These are phyloP conservation scores for Neonectria sp. DNA, from an alignment of 2,329 filamentous ascomycete species.

Conservation along the genomic window DNA sequence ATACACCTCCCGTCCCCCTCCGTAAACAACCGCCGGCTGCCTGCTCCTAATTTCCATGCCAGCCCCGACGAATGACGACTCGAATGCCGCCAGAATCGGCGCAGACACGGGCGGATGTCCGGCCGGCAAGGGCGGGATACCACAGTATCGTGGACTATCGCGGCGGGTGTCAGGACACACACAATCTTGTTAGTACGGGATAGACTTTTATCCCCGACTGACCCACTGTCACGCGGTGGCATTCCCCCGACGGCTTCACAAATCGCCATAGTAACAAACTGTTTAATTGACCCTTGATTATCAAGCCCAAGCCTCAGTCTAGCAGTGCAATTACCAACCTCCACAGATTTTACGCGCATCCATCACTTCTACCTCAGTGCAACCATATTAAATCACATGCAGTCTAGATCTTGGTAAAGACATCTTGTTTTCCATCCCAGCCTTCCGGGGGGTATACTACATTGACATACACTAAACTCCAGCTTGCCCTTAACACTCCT, in stretches of 20 bases:
- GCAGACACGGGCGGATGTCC: conserved; percentile 30
- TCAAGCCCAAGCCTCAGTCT: conserved; percentile 1
- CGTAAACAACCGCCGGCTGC: neutral
- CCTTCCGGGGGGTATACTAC: conserved; percentile 32
- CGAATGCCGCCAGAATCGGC: neutral
- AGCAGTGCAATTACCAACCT: too few relatives aligned
- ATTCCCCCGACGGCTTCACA: conserved; percentile 18
- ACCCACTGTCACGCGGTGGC: neutral
- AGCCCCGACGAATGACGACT: neutral
- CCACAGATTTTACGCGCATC: too few relatives aligned
- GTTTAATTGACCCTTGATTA: conserved; percentile 7
- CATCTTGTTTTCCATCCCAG: conserved; percentile 15
- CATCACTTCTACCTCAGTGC: too few relatives aligned
- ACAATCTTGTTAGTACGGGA: conserved; percentile 24
- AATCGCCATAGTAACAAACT: neutral
- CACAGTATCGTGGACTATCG: neutral
- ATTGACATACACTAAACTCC: conserved; percentile 34
- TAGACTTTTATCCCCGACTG: conserved; percentile 12
- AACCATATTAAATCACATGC: neutral
- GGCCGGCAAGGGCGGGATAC: conserved; percentile 33
- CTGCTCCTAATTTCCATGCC: neutral
- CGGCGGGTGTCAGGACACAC: neutral
- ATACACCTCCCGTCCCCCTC: neutral
- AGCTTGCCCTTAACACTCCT: conserved; percentile 23
- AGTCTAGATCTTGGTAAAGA: conserved; percentile 2